Evolutionary conservation across 78 protist genomes (phyloP), one percentile per base, ranked within the genome.

Genomic region (Dictyostelium brefeldianum): DNA sequence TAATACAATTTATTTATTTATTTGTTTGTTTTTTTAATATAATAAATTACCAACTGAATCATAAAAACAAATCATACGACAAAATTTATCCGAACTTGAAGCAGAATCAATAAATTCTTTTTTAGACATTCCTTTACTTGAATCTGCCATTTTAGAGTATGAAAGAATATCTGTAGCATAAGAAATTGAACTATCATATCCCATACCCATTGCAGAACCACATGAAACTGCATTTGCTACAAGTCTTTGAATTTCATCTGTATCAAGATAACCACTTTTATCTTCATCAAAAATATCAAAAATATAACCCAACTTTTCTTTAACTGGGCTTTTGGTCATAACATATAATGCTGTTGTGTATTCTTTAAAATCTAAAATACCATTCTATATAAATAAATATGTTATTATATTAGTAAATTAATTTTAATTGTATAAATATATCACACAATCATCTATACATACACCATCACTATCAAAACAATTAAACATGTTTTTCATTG

Each of bases 381-480:
- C 81, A 50, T 77, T 77, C 81, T 77, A 2, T 77, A 36, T 36
- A n/a, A n/a, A n/a, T 36, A 2, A 69, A 5, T 69, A 36, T 36
- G 7, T 36, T 6, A 36, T 1, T 4, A 36, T 36, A 11, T 27
- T 29, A 22, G 12, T 25, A 69, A 69, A 36, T 36, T 36, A 36
- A 36, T 36, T 0, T 29, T 22, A 29, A 69, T 69, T 1, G 5
- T 25, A 1, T 69, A 14, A 1, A 25, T 12, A 54, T 18, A 54
- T 3, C 1, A 54, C 14, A 17, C n/a, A n/a, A n/a, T n/a, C n/a
- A n/a, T n/a, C n/a, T n/a, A 29, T 48, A 48, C 62, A 12, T 75
- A 77, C 81, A 43, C 53, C 53, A 77, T 77, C 81, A 51, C 64
- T 11, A 25, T 77, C 81, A 11, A 77, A 77, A 20, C 20, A 17